phyloP scores from a whole-genome alignment of 352 stramenopile genomes.

The Phytopythium chamaehyphon region DNA sequence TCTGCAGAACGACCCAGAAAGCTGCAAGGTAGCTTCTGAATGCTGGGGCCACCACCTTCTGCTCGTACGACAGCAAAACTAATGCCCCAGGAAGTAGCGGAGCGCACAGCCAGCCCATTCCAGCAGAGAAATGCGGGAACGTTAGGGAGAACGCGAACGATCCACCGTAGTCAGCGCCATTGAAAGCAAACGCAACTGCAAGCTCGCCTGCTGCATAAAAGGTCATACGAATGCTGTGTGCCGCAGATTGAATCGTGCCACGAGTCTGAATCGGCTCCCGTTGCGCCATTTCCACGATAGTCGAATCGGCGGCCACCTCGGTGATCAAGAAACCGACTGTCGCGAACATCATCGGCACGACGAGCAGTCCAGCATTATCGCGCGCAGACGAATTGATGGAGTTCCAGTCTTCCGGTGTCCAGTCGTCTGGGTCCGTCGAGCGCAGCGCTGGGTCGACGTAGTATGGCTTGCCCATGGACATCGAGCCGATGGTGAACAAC shows the following conservation, averaged over 20 bases:
- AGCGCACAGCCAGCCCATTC: constrained; percentile 27
- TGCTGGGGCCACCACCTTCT: constrained; percentile 12
- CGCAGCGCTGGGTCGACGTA: constrained; percentile 32
- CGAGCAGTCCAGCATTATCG: constrained; percentile 37
- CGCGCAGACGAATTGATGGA: constrained; percentile 38
- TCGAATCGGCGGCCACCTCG: constrained; percentile 53
- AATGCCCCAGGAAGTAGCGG: constrained; percentile 28
- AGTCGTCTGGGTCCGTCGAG: constrained; percentile 24
- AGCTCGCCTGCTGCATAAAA: constrained; percentile 43
- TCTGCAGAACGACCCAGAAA: constrained; percentile 56
- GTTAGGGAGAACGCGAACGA: constrained; percentile 48
- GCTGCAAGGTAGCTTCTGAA: constrained; percentile 30
- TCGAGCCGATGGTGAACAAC: constrained; percentile 40
- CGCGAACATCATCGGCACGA: constrained; percentile 73
- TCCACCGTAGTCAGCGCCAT: constrained; percentile 48
- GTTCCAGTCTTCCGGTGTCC: constrained; percentile 22
- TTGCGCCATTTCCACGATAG: constrained; percentile 60
- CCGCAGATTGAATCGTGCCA: constrained; percentile 48
- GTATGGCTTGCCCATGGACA: constrained; percentile 39
- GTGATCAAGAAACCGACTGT: constrained; percentile 58
- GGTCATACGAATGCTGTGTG: constrained; percentile 47
- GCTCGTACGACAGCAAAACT: constrained; percentile 25
- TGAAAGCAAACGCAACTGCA: constrained; percentile 42
- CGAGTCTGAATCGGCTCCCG: constrained; percentile 41
- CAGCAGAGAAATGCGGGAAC: constrained; percentile 48